phyloP scores from a whole-genome alignment of 2,329 filamentous ascomycete genomes.

The Mollisiaceae sp. region DNA sequence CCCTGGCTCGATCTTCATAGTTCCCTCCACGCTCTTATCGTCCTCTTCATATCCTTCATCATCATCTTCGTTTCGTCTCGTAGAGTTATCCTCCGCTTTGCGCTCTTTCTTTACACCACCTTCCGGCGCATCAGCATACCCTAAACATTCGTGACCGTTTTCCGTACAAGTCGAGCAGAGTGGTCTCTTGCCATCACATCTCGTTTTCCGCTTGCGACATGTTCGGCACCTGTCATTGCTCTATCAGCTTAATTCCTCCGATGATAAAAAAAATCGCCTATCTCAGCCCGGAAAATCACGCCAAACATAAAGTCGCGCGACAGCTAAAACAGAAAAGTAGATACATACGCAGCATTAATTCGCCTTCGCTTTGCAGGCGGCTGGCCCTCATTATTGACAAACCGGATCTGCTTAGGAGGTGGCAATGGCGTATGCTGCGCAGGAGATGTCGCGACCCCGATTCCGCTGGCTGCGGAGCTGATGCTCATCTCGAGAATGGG shows the following conservation, averaged over 20 bases:
- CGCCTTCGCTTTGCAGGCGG: slow-evolving; percentile 79
- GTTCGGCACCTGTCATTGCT: slow-evolving; percentile 62
- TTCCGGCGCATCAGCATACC: slow-evolving; percentile 57
- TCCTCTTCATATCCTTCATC: slow-evolving; percentile 38
- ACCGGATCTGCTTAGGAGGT: slow-evolving; percentile 69
- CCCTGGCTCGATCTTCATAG: slow-evolving; percentile 3
- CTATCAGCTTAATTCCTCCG: slow-evolving; percentile 6
- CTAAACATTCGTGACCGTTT: slow-evolving; percentile 71
- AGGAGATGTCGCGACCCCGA: slow-evolving; percentile 15
- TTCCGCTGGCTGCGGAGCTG: slow-evolving; percentile 26
- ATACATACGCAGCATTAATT: slow-evolving; percentile 76
- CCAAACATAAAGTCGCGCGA: slow-evolving; percentile 14
- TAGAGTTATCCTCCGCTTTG: slow-evolving; percentile 41
- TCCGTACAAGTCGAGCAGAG: slow-evolving; percentile 74
- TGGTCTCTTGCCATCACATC: slow-evolving; percentile 76
- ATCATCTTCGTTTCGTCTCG: slow-evolving; percentile 37
- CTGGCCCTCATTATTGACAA: slow-evolving; percentile 82
- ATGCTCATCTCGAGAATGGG: slow-evolving; percentile 23
- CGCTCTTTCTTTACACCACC: slow-evolving; percentile 26
- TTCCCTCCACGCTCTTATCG: slow-evolving; percentile 3
- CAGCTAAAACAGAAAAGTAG: not conserved
- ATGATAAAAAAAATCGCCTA: not conserved
- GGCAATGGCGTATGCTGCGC: slow-evolving; percentile 23
- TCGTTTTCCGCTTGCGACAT: slow-evolving; percentile 77
- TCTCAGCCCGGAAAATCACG: not conserved